Percentiles rank a stretch among this genome's conserved stretches.
Conservation (phyloP, 2,329 filamentous ascomycete species). For the Verticillium tricorpus region DNA sequence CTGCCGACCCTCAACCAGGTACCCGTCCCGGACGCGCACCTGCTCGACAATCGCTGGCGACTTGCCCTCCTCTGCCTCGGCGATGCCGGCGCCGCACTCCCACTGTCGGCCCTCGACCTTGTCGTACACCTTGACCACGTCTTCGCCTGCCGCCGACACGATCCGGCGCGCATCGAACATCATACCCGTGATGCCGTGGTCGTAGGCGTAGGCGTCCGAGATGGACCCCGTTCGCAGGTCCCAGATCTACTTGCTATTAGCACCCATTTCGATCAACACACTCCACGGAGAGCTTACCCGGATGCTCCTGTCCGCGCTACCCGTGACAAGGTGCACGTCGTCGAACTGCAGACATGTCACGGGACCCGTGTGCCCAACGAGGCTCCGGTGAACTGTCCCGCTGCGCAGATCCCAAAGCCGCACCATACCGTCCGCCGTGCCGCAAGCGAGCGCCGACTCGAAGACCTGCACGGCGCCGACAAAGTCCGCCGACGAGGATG, state of each 20-base stretch:
- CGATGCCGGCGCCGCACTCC: conserved; percentile 86
- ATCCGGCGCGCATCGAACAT: conserved; percentile 94
- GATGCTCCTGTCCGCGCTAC: conserved; percentile 87
- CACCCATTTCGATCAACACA: neutral
- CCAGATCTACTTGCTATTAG: conserved; percentile 70
- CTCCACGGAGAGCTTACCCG: conserved; percentile 58
- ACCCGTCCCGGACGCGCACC: conserved; percentile 89
- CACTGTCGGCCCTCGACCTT: conserved; percentile 94
- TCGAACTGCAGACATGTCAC: conserved; percentile 96
- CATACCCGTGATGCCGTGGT: conserved; percentile 88
- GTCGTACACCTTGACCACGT: conserved; percentile 96
- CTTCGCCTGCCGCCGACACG: conserved; percentile 82
- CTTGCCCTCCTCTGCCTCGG: conserved; percentile 61
- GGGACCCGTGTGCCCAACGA: conserved; percentile 92
- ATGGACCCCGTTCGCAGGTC: conserved; percentile 95
- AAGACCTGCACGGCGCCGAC: conserved; percentile 94
- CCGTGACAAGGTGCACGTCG: conserved; percentile 90
- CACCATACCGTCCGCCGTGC: conserved; percentile 96
- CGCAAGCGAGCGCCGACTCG: conserved; percentile 90
- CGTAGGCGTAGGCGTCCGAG: conserved; percentile 93
- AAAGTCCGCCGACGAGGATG: conserved; percentile 75
- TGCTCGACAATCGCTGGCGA: conserved; percentile 70
- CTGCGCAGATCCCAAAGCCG: conserved; percentile 93
- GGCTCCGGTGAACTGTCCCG: conserved; percentile 91
- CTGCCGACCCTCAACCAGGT: conserved; percentile 82